Evolutionary conservation across 2,329 filamentous ascomycete genomes (phyloP).

Genomic region (Hymenoscyphus infarciens): DNA sequence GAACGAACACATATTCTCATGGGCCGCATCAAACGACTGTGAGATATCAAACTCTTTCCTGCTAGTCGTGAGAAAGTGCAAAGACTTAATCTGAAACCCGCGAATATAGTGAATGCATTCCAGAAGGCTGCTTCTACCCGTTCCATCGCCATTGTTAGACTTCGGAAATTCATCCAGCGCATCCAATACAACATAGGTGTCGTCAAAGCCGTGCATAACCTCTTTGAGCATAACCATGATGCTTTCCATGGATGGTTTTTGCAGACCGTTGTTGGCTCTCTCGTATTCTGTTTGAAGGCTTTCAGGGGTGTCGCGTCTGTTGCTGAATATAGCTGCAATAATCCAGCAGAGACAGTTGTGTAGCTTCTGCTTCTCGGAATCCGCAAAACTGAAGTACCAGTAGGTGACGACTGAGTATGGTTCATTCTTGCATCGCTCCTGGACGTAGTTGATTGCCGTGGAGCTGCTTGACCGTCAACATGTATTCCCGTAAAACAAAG

Average conservation of each 20-base stretch:
- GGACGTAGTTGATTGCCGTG: slow-evolving; percentile 16
- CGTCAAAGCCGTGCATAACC: slow-evolving; percentile 9
- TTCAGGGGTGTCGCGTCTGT: slow-evolving; percentile 9
- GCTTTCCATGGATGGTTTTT: slow-evolving; percentile 8
- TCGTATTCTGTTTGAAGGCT: slow-evolving; percentile 4
- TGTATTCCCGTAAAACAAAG: neutral
- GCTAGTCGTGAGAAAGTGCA: slow-evolving; percentile 23
- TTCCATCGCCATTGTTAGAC: slow-evolving; percentile 1
- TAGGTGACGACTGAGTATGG: slow-evolving; percentile 10
- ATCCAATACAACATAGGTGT: slow-evolving; percentile 19
- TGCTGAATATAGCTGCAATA: slow-evolving; percentile 16
- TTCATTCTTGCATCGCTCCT: slow-evolving; percentile 6
- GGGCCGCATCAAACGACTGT: neutral
- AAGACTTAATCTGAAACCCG: neutral
- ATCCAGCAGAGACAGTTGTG: slow-evolving; percentile 13
- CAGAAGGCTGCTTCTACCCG: neutral
- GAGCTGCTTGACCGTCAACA: slow-evolving; percentile 5
- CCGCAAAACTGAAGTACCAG: slow-evolving; percentile 19
- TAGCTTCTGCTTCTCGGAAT: slow-evolving; percentile 14
- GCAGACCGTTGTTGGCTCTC: slow-evolving; percentile 12
- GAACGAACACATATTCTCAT: neutral
- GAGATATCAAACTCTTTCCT: slow-evolving; percentile 31
- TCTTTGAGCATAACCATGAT: slow-evolving; percentile 11
- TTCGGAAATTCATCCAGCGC: slow-evolving; percentile 23
- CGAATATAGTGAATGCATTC: neutral